These are phyloP conservation scores for Theileria equi DNA, from an alignment of 169 alveolate genomes.

Conservation along the genomic window DNA sequence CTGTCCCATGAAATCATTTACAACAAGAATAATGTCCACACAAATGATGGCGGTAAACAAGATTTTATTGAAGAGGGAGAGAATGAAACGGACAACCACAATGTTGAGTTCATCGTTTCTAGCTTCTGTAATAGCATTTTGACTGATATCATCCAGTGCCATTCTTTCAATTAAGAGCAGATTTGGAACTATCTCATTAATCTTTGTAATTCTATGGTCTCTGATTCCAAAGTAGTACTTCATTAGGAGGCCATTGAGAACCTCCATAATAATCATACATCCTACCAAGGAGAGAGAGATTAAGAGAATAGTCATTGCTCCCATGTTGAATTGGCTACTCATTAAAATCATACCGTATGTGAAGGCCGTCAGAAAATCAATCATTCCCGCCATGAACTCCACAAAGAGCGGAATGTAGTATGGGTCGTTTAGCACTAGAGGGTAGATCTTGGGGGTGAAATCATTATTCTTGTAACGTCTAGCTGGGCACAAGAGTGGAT, in stretches of 20 bases:
- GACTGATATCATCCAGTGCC: constrained; percentile 38
- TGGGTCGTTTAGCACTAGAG: constrained; percentile 30
- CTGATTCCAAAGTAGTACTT: constrained; percentile 7
- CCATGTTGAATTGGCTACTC: constrained; percentile 3
- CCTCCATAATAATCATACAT: constrained; percentile 13
- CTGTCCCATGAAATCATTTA: constrained; percentile 20
- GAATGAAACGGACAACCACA: constrained; percentile 7
- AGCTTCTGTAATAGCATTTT: constrained; percentile 16
- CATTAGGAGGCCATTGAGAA: constrained; percentile 8
- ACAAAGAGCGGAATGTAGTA: constrained; percentile 14
- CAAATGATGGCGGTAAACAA: background rate
- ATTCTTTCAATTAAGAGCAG: constrained; percentile 7
- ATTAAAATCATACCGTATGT: constrained; percentile 19
- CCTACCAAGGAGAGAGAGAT: constrained; percentile 5
- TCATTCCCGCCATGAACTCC: constrained; percentile 15
- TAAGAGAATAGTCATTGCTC: constrained; percentile 1
- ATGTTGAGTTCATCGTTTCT: constrained; percentile 33
- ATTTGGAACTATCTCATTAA: constrained; percentile 7
- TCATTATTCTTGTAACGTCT: constrained; percentile 45
- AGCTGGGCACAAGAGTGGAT: constrained; percentile 52
- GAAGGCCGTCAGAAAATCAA: constrained; percentile 10
- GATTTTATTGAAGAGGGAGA: constrained; percentile 18
- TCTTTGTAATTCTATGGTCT: constrained; percentile 39
- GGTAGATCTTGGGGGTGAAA: constrained; percentile 32
- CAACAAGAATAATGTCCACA: constrained; percentile 15